Evolutionary conservation across 371 early-diverging fungal genomes (phyloP).

Genomic region (Lichtheimia ornata): DNA sequence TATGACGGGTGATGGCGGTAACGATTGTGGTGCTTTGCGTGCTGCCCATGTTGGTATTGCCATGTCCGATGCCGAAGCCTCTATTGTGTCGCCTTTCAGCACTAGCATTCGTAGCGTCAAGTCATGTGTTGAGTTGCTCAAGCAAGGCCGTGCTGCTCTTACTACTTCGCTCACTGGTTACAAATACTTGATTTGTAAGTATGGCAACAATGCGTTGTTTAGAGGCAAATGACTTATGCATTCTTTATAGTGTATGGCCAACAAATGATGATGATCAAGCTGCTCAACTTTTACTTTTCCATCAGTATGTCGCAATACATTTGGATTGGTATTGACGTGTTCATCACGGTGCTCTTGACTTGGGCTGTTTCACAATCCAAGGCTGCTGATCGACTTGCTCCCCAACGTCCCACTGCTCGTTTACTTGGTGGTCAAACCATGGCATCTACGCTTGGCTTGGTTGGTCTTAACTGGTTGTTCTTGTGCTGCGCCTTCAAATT

Average conservation of each 20-base stretch:
- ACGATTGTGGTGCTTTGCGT: constrained; percentile 95
- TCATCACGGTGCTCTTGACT: constrained; percentile 61
- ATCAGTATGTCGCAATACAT: constrained; percentile 58
- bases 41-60: constrained; percentile 95
- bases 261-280: constrained; percentile 63
- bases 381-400: constrained; percentile 54
- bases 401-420: constrained; percentile 72
- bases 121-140: constrained; percentile 66
- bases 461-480: constrained; percentile 68
- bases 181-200: constrained; percentile 61
- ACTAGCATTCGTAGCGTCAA: constrained; percentile 46
- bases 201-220: too few relatives aligned
- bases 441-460: constrained; percentile 61
- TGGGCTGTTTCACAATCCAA: constrained; percentile 67
- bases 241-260: constrained; percentile 62
- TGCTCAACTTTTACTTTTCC: constrained; percentile 58
- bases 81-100: constrained; percentile 86
- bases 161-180: constrained; percentile 77
- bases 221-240: too few relatives aligned
- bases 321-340: constrained; percentile 75
- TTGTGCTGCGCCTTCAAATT: constrained; percentile 25
- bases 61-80: constrained; percentile 74
- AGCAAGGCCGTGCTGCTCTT: constrained; percentile 72
- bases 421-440: constrained; percentile 73
- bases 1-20: constrained; percentile 99